A percentile compares a stretch with the other conserved stretches of the same genome.
These are phyloP conservation scores for Camelina sativa DNA, from an alignment of 345 rosid species.

Conservation along the genomic window DNA sequence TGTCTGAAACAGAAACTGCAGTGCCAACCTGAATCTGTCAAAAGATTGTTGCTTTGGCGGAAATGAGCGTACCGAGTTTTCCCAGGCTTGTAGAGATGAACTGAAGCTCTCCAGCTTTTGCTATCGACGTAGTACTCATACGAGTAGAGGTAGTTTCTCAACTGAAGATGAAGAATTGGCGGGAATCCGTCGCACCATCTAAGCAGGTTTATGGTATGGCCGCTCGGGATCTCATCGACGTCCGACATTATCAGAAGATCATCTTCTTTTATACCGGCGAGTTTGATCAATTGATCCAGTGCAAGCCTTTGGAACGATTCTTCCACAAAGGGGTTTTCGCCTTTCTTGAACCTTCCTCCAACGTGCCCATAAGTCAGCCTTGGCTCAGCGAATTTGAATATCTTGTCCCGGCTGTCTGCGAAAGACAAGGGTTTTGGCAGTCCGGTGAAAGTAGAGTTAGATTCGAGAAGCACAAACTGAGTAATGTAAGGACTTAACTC, in stretches of 20 bases:
- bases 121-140: constrained; percentile 68
- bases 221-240: constrained; percentile 92
- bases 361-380: constrained; percentile 75
- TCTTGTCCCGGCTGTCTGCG: constrained; percentile 53
- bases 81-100: constrained; percentile 67
- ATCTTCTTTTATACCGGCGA: constrained; percentile 80
- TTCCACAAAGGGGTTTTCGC: constrained; percentile 88
- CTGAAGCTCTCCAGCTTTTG: constrained; percentile 95
- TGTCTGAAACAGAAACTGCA: constrained; percentile 94
- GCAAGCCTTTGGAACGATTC: constrained; percentile 93
- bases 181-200: constrained; percentile 90
- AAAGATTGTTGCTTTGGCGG: constrained; percentile 67
- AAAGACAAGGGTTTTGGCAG: constrained; percentile 62
- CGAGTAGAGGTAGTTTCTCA: constrained; percentile 82
- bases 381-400: constrained; percentile 63
- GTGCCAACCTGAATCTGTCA: constrained; percentile 91
- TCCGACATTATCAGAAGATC: constrained; percentile 97
- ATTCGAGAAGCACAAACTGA: constrained; percentile 85
- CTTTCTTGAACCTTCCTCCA: constrained; percentile 78
- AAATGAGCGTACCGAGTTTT: constrained; percentile 81
- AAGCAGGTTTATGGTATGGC: constrained; percentile 80
- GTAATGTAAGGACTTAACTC: constrained; percentile 79
- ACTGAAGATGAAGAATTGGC: constrained; percentile 79
- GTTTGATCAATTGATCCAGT: constrained; percentile 70
- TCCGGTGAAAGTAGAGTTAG: constrained; percentile 88